Evolutionary conservation across 306 rosid species (phyloP), one percentile per base, ranked within the genome.

Genomic region (Cicer judaicum): DNA sequence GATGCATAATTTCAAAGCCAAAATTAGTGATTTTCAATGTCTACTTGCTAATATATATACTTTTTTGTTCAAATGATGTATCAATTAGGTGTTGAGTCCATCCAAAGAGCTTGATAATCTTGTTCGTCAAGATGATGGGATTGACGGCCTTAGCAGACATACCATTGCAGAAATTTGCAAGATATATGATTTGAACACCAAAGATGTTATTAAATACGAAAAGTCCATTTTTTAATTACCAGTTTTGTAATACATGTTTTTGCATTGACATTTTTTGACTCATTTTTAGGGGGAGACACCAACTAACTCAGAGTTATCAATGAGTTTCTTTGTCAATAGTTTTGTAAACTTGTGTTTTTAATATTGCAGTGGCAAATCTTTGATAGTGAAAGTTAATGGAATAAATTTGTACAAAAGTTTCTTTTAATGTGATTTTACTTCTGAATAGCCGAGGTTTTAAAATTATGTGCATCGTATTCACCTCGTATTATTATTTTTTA

Each of bases 31-130:
- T 29, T 29, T 41, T 41, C 29, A 2, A 63, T 44, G 36, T 50
- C 7, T 53, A 41, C 70, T 70, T 40, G 11, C 65, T 54, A 14
- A 24, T 38, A 44, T 64, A 40, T 8, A 12, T 56, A 63, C 10
- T 46, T 15, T 47, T 11, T 7, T 48, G 56, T 15, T 41, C 49
- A 46, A 64, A 6, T 64, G 64, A 24, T 24, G 64, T 57, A 29
- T 73, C 34, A 7, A 73, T 69, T 29, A 93, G 97, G 88, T 84
- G 11, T 68, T 91, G 85, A 80, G 56, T 83, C 95, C 97, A 47
- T 91, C 92, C 0, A 59, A 79, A 84, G 87, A 84, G 63, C 93
- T 94, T 4, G 95, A 94, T 66, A 55, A 77, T 53, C 85, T 94
- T 74, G 64, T 79, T 52, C 73, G 41, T 19, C 64, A 8, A 2